Percentiles rank a stretch among this genome's conserved stretches.
Evolutionary conservation across 495 filamentous ascomycete species (phyloP).

Genomic region (Penicillium malachiteum): DNA sequence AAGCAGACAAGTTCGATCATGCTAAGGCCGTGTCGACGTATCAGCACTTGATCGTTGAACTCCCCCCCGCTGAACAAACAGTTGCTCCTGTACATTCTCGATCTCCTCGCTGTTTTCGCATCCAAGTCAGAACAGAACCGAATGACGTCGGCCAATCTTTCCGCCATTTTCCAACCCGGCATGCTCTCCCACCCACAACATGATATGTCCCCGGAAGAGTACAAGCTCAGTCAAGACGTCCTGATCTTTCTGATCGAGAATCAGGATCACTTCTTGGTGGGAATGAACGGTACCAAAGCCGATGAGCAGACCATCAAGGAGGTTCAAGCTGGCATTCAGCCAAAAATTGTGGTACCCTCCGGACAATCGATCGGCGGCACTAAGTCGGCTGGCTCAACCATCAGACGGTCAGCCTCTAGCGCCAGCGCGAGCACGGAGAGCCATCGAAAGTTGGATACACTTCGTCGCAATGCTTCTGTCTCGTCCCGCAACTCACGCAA

Average conservation of each 20-base stretch:
- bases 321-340: slow-evolving; percentile 62
- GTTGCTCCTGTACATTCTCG: slow-evolving; percentile 92
- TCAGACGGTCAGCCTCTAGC: slow-evolving; percentile 78
- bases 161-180: slow-evolving; percentile 98
- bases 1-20: slow-evolving; percentile 65
- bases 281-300: slow-evolving; percentile 88
- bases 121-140: slow-evolving; percentile 96
- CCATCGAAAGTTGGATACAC: slow-evolving; percentile 66
- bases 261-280: slow-evolving; percentile 86
- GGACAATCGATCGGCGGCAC: background rate
- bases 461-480: slow-evolving; percentile 83
- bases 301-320: slow-evolving; percentile 86
- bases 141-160: slow-evolving; percentile 91
- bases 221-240: slow-evolving; percentile 93
- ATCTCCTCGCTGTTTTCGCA: slow-evolving; percentile 96
- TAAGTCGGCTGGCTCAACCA: slow-evolving; percentile 40
- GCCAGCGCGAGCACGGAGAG: slow-evolving; percentile 86
- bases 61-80: slow-evolving; percentile 94
- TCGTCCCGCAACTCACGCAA: slow-evolving; percentile 67
- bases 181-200: slow-evolving; percentile 91
- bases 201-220: slow-evolving; percentile 92
- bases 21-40: slow-evolving; percentile 76
- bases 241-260: slow-evolving; percentile 98
- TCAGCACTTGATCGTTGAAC: slow-evolving; percentile 85
- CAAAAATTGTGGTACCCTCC: slow-evolving; percentile 15